Evolutionary conservation across 495 filamentous ascomycete genomes (phyloP).

Genomic region (Penicillium longicatenatum): DNA sequence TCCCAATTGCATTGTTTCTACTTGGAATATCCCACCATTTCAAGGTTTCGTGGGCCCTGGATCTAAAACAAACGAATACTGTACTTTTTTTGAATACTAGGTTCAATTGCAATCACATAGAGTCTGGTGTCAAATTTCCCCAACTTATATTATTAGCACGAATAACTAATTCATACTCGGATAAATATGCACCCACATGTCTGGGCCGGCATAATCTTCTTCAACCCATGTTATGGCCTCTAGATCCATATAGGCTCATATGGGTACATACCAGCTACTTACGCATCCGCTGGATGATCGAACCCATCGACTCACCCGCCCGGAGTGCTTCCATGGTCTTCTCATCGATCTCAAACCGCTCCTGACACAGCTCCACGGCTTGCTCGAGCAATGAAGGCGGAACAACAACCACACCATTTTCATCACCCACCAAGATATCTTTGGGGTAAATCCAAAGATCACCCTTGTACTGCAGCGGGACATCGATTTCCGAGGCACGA

Average conservation of each 20-base stretch:
- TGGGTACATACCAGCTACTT: slow-evolving; percentile 10
- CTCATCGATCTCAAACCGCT: slow-evolving; percentile 25
- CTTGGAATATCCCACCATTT: too few relatives aligned
- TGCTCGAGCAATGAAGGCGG: slow-evolving; percentile 20
- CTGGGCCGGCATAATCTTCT: too few relatives aligned
- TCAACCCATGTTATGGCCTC: too few relatives aligned
- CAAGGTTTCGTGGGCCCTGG: too few relatives aligned
- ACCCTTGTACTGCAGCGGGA: slow-evolving; percentile 18
- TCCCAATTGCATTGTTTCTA: too few relatives aligned
- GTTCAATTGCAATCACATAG: too few relatives aligned
- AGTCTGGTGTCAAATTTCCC: too few relatives aligned
- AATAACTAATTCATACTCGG: too few relatives aligned
- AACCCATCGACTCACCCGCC: slow-evolving; percentile 19
- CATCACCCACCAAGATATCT: slow-evolving; percentile 21
- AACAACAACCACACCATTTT: slow-evolving; percentile 21
- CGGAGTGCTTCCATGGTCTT: slow-evolving; percentile 22
- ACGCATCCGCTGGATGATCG: slow-evolving; percentile 17
- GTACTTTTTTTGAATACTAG: too few relatives aligned
- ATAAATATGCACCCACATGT: too few relatives aligned
- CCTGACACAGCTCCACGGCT: slow-evolving; percentile 21
- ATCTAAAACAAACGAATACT: too few relatives aligned
- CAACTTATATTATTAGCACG: too few relatives aligned
- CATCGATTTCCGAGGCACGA: slow-evolving; percentile 21
- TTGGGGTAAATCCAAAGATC: slow-evolving; percentile 18
- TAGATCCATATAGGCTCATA: neutral